A percentile compares a stretch with the other conserved stretches of the same genome.
Evolutionary conservation across 2,329 filamentous ascomycete species (phyloP).

Genomic region (Fusarium devonianum): DNA sequence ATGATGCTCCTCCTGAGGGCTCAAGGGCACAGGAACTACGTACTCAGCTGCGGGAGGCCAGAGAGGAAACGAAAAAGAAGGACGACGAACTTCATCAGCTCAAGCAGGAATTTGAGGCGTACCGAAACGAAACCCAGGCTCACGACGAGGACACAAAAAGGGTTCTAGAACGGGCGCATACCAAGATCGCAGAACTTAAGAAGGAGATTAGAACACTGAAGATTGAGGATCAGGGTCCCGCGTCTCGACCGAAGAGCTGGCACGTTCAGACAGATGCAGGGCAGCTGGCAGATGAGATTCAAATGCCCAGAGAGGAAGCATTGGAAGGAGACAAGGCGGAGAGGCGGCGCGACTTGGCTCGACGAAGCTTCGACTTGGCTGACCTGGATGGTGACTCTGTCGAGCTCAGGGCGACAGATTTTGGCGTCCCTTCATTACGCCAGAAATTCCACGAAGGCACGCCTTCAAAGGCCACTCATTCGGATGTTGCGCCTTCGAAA

Average conservation of each 20-base stretch:
- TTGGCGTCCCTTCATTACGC: slow-evolving; percentile 42
- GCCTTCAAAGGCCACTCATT: slow-evolving; percentile 17
- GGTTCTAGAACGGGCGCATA: slow-evolving; percentile 63
- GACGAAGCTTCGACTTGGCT: slow-evolving; percentile 42
- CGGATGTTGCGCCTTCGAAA: slow-evolving; percentile 22
- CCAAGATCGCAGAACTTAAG: slow-evolving; percentile 63
- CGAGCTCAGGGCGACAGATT: slow-evolving; percentile 26
- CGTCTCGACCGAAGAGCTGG: slow-evolving; percentile 43
- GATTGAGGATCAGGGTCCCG: slow-evolving; percentile 30
- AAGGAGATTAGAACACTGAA: slow-evolving; percentile 59
- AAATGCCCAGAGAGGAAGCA: not conserved
- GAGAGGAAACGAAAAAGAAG: slow-evolving; percentile 55
- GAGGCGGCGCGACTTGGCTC: slow-evolving; percentile 17
- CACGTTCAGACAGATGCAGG: slow-evolving; percentile 37
- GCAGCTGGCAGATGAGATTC: slow-evolving; percentile 16
- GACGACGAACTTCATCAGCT: slow-evolving; percentile 59
- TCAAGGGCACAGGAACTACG: slow-evolving; percentile 49
- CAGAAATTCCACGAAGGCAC: slow-evolving; percentile 48
- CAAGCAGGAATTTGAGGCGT: slow-evolving; percentile 60
- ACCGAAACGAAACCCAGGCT: slow-evolving; percentile 61
- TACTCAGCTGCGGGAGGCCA: slow-evolving; percentile 52
- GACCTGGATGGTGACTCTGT: slow-evolving; percentile 27
- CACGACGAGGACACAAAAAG: slow-evolving; percentile 63
- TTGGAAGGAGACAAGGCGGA: not conserved
- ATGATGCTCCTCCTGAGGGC: slow-evolving; percentile 31